phyloP scores from a whole-genome alignment of 192 early-diverging fungal species.

The Entomortierella beljakovae region DNA sequence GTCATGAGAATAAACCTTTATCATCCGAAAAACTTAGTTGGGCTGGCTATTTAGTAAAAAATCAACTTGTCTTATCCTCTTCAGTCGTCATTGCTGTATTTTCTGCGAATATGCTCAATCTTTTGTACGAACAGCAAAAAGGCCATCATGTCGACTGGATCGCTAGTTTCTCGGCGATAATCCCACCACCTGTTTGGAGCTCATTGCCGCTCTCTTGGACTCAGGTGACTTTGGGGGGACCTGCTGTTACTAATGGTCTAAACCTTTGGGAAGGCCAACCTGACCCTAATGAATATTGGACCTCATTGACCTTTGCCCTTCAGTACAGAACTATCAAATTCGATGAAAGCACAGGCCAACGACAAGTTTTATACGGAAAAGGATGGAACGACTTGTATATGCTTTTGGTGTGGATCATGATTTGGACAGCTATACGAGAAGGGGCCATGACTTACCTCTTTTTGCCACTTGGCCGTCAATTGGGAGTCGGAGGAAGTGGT shows the following conservation, averaged over 20 bases:
- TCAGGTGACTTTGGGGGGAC: constrained; percentile 5
- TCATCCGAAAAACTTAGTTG: too few relatives aligned
- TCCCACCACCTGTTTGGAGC: constrained; percentile 43
- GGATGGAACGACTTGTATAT: constrained; percentile 72
- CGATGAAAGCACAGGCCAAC: constrained; percentile 19
- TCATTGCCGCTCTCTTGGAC: constrained; percentile 25
- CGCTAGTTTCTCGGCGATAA: constrained; percentile 24
- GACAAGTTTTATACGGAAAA: constrained; percentile 59
- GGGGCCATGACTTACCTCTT: constrained; percentile 63
- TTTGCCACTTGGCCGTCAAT: constrained; percentile 50
- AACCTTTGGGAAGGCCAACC: constrained; percentile 4
- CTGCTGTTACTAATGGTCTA: constrained; percentile 28
- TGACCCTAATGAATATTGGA: constrained; percentile 39
- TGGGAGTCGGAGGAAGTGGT: constrained; percentile 28
- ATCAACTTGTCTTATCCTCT: constrained; percentile 36
- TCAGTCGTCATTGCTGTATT: constrained; percentile 28
- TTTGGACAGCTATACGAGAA: constrained; percentile 71
- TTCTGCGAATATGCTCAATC: constrained; percentile 17
- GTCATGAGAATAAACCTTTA: too few relatives aligned
- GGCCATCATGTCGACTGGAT: constrained; percentile 36
- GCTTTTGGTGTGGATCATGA: constrained; percentile 72
- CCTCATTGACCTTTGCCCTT: constrained; percentile 30
- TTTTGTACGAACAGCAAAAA: constrained; percentile 13
- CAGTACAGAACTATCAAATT: constrained; percentile 21
- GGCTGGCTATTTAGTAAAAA: constrained; percentile 38